Base-by-base conservation (phyloP, 2,329 filamentous ascomycete species). In the Epichloe amarillans region DNA sequence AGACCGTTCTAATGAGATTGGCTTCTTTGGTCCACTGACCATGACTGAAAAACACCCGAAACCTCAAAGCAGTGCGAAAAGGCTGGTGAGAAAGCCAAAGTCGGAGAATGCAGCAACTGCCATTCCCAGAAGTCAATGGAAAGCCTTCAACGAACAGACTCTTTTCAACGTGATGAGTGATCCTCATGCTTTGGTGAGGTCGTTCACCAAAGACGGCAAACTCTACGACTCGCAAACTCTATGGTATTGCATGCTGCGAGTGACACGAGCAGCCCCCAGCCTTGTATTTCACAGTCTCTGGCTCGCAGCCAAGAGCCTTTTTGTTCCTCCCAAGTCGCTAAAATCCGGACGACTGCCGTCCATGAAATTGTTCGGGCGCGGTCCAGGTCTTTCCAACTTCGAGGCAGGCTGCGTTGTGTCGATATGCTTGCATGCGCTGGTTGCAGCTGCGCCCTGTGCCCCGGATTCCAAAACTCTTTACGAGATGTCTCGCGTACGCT, bases 231-330 rank as follows among this genome's bases (percentile, higher is more conserved):
- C 79, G 1, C 77, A 79, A 48, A 77, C 74, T 14, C 65, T 81
- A 1, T 84, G 76, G 78, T 82, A 80, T 59, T 78, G 75, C 58
- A 80, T 82, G 72, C 64, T 81, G 50, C 74, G 76, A 51, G 66
- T 84, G 62, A 80, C 75, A 5, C 70, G 77, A 46, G 72, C 74
- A 41, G 72, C 74, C 15, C 77, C 79, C 4, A 77, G 68, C 45
- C 61, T 83, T 19, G 78, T 84, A 2, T 75, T 83, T 48, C 76
- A 83, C 59, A 81, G 78, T 57, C 68, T 85, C 5, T 86, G 82
- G 82, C 69, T 78, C 55, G 77, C 78, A 5, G 71, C 80, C 1
- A 74, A 72, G 7, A 71, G 71, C 45, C 66, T 84, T 4, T 84
- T 84, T 83, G 66, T 70, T n/a, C 72, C 77, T 2, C 77, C 79